A percentile compares a stretch with the other conserved stretches of the same genome.
Evolutionary conservation across 768 basidiomycete species (phyloP).

Genomic region (Suillus clintonianus): DNA sequence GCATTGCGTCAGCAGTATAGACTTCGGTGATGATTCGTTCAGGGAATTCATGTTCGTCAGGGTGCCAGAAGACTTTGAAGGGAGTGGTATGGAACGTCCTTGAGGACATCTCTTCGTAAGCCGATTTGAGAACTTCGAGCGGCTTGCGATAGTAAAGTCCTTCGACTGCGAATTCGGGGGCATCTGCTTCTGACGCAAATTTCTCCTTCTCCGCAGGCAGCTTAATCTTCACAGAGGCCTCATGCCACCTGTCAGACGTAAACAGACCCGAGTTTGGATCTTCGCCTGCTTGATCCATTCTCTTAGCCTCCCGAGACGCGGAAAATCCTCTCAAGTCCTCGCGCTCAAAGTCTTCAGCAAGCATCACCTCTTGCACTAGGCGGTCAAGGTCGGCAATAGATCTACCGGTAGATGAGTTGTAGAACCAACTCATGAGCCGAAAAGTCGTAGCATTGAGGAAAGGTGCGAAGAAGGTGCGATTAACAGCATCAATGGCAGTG

Average conservation of each 20-base stretch:
- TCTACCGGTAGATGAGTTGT: slow-evolving; percentile 24
- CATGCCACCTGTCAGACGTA: slow-evolving; percentile 6
- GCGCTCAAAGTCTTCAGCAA: slow-evolving; percentile 6
- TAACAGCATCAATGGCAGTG: neutral
- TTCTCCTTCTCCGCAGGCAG: slow-evolving; percentile 8
- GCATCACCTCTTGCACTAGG: slow-evolving; percentile 15
- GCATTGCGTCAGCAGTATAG: slow-evolving; percentile 1
- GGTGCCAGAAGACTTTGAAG: slow-evolving; percentile 8
- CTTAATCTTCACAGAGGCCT: slow-evolving; percentile 11
- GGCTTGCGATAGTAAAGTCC: slow-evolving; percentile 3
- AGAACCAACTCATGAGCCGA: slow-evolving; percentile 21
- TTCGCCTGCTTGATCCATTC: neutral
- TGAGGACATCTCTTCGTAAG: neutral
- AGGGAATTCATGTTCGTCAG: neutral
- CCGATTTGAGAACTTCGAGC: slow-evolving; percentile 2
- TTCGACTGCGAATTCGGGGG: neutral
- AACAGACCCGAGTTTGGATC: neutral
- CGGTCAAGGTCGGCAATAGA: slow-evolving; percentile 24
- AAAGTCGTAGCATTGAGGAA: slow-evolving; percentile 17
- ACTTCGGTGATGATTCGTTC: neutral
- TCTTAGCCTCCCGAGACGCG: neutral
- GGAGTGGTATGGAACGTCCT: neutral
- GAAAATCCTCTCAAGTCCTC: slow-evolving; percentile 22
- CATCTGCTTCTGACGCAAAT: neutral
- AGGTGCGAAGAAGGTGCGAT: slow-evolving; percentile 2